These are phyloP conservation scores for Sambucus nigra DNA, from an alignment of 129 eudicot genomes.

Conservation along the genomic window DNA sequence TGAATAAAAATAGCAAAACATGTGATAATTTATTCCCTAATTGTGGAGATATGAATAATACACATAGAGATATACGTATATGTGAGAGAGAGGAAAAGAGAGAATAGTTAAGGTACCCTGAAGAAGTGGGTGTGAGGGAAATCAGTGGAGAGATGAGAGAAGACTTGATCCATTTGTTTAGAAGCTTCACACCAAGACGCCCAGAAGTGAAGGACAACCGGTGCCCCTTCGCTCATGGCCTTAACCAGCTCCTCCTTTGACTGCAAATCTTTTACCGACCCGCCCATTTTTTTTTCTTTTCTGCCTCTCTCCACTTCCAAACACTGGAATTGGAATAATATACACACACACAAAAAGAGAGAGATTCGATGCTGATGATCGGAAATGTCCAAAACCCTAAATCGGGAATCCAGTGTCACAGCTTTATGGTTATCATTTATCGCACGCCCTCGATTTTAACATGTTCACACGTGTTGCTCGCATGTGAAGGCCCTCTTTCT, in stretches of 20 bases:
- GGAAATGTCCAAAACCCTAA: too few species aligned
- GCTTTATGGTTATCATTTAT: too few species aligned
- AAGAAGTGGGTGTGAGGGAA: slow-evolving; percentile 78
- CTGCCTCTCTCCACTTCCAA: background rate
- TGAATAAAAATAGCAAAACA: background rate
- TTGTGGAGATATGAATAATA: background rate
- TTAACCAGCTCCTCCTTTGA: slow-evolving; percentile 71
- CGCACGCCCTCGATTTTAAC: too few species aligned
- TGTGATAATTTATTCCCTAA: background rate
- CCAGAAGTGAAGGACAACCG: slow-evolving; percentile 85
- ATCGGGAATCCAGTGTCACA: too few species aligned
- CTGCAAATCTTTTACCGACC: slow-evolving; percentile 61
- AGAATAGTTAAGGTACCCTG: slow-evolving; percentile 30
- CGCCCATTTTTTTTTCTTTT: slow-evolving; percentile 15
- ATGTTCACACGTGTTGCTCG: too few species aligned
- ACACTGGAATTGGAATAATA: too few species aligned
- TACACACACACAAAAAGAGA: too few species aligned
- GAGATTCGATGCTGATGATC: too few species aligned
- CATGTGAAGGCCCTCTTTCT: too few species aligned
- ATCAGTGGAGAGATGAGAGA: slow-evolving; percentile 85
- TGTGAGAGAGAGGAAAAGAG: background rate
- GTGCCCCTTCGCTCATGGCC: slow-evolving; percentile 30
- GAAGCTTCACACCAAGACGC: slow-evolving; percentile 99
- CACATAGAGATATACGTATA: background rate
- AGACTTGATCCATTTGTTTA: slow-evolving; percentile 97